Conservation (phyloP, 2,329 filamentous ascomycete genomes). For the Escovopsis sp. region DNA sequence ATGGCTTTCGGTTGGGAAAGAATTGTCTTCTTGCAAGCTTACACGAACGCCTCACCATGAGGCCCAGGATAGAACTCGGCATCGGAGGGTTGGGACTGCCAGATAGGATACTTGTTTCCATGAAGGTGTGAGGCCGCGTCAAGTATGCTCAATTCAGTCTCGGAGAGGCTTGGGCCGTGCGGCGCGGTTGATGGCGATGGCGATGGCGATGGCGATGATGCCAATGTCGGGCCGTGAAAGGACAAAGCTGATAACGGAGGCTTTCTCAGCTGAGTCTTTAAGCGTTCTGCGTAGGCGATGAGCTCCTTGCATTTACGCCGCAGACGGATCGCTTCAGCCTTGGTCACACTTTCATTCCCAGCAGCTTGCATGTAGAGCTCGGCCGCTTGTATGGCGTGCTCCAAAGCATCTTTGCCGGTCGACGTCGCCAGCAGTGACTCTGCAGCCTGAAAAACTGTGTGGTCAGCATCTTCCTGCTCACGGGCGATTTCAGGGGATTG, state of each 20-base stretch:
- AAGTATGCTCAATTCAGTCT: constrained; percentile 35
- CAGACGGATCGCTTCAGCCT: constrained; percentile 51
- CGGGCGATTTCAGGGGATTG: background rate
- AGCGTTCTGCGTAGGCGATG: constrained; percentile 56
- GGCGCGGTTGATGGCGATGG: background rate
- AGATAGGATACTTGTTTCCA: constrained; percentile 71
- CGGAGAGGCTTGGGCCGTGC: background rate
- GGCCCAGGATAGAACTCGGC: constrained; percentile 44
- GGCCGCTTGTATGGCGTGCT: constrained; percentile 60
- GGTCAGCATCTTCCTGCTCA: background rate
- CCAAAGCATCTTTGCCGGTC: constrained; percentile 44
- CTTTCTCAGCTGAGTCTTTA: constrained; percentile 38
- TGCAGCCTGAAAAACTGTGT: constrained; percentile 17
- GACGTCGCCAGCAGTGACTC: constrained; percentile 22
- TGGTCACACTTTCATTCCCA: constrained; percentile 42
- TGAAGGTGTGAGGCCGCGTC: constrained; percentile 67
- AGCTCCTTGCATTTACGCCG: constrained; percentile 55
- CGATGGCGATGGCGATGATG: background rate
- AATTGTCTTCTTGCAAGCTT: constrained; percentile 17
- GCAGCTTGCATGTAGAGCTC: constrained; percentile 67
- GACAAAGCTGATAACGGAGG: background rate
- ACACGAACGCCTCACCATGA: constrained; percentile 47
- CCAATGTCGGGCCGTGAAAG: background rate
- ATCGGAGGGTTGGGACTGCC: constrained; percentile 49
- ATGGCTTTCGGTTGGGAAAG: background rate